Conservation (phyloP, 2,329 filamentous ascomycete genomes). For the Apiospora koreana region DNA sequence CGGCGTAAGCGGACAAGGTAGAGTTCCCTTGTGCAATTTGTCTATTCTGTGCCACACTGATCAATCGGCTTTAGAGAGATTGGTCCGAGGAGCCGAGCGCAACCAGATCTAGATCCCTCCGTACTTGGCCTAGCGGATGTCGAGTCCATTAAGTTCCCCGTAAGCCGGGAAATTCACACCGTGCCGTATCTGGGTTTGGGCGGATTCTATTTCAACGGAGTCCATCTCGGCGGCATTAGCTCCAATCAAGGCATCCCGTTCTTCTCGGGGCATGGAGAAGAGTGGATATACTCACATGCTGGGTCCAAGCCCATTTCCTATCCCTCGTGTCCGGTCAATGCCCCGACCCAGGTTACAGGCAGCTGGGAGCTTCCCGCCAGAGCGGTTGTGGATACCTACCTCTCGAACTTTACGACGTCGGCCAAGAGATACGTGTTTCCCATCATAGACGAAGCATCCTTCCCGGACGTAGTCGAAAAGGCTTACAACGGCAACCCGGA, state of each 20-base stretch:
- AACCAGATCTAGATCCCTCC: background rate
- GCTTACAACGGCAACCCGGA: conserved; percentile 38
- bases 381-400: conserved; percentile 29
- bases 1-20: background rate
- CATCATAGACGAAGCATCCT: conserved; percentile 47
- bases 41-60: background rate
- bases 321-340: conserved; percentile 27
- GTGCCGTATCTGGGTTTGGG: conserved; percentile 23
- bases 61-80: background rate
- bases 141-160: background rate
- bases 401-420: conserved; percentile 32
- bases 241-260: conserved; percentile 50
- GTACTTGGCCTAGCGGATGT: background rate
- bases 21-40: background rate
- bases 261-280: conserved; percentile 45
- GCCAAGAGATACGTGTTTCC: conserved; percentile 49
- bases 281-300: conserved; percentile 49
- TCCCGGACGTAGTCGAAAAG: conserved; percentile 42
- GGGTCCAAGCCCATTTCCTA: conserved; percentile 26
- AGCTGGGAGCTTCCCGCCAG: conserved; percentile 36
- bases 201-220: conserved; percentile 48
- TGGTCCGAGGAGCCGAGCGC: background rate
- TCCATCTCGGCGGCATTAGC: conserved; percentile 47
- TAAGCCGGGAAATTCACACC: background rate
- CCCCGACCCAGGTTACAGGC: conserved; percentile 26